Evolutionary conservation across 2,329 filamentous ascomycete genomes (phyloP), one percentile per base, ranked within the genome.

Genomic region (Paracoccidioides brasiliensis): DNA sequence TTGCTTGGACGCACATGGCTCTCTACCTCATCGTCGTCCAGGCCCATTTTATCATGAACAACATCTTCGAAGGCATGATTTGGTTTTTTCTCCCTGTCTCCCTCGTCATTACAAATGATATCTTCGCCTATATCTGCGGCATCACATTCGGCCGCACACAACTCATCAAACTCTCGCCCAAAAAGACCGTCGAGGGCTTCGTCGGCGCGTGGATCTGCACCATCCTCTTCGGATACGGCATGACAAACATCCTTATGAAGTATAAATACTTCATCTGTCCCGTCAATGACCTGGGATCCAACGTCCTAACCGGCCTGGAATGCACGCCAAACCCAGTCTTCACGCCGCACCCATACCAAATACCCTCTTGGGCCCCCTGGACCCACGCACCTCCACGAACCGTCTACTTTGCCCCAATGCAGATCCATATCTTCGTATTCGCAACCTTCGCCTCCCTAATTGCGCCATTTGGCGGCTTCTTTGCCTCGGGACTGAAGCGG

Each of bases 31-130:
- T 98, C 65, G 91, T 97, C 42, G 90, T 95, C 5, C 90, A 98
- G 72, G 90, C 93, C 12, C 93, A 98, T 71, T 98, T 98, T 71
- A 89, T 97, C 75, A 97, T 98, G 88, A 98, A 98, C 80, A 98
- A 98, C 73, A 86, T 98, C 62, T 94, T 98, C 64, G 93, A 98
- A 75, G 93, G 93, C 75, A 90, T 98, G 87, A 95, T 98, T 70
- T 98, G 93, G 93, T 97, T 98, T 78, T 96, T 97, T 80, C 75
- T 98, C 46, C 93, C 93, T 6, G 90, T 89, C 6, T 85, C 89
- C 54, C 81, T 98, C 64, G 93, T 98, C 70, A 95, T 98, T 69
- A 96, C 88, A 60, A 98, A 98, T 72, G 93, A 98, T 69, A 98
- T 98, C 61, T 97, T 94, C 66, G 93, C 93, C 64, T 98, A 98